Percentiles rank a stretch among this genome's conserved stretches.
Evolutionary conservation across 1,284 basidiomycete species (phyloP).

Genomic region (Malassezia arunalokei): DNA sequence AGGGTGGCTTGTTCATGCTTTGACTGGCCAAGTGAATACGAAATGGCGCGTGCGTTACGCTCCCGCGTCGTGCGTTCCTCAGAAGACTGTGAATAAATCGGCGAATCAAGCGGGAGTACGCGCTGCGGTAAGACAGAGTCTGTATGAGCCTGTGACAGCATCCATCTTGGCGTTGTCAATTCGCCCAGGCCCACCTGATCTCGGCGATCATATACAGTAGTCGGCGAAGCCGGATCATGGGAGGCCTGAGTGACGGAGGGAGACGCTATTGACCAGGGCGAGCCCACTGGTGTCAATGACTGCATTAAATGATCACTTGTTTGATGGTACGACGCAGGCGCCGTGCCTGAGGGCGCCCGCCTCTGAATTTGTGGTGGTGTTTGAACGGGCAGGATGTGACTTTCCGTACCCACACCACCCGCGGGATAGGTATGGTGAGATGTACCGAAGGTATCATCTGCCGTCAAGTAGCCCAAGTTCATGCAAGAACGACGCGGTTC

Average conservation of each 20-base stretch:
- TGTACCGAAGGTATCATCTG: background rate
- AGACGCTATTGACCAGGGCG: background rate
- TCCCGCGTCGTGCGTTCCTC: background rate
- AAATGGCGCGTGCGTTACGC: constrained; percentile 35
- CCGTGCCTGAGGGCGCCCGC: background rate
- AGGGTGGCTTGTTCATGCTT: constrained; percentile 10
- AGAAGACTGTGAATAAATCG: background rate
- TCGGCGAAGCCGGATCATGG: background rate
- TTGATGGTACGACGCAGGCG: background rate
- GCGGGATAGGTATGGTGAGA: background rate
- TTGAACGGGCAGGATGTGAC: background rate
- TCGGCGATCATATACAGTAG: constrained; percentile 57
- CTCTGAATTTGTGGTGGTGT: background rate
- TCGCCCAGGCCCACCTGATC: constrained; percentile 88
- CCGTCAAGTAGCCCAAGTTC: background rate
- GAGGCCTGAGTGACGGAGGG: background rate
- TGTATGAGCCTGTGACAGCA: constrained; percentile 13
- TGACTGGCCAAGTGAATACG: constrained; percentile 22
- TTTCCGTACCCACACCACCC: background rate
- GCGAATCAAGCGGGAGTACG: background rate
- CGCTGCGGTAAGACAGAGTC: background rate
- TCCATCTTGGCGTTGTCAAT: constrained; percentile 91
- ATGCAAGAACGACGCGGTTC: background rate
- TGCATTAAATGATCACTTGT: background rate
- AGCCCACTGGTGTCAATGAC: background rate